These are phyloP conservation scores for Gleditsia sinensis DNA, from an alignment of 306 rosid species.

Conservation along the genomic window DNA sequence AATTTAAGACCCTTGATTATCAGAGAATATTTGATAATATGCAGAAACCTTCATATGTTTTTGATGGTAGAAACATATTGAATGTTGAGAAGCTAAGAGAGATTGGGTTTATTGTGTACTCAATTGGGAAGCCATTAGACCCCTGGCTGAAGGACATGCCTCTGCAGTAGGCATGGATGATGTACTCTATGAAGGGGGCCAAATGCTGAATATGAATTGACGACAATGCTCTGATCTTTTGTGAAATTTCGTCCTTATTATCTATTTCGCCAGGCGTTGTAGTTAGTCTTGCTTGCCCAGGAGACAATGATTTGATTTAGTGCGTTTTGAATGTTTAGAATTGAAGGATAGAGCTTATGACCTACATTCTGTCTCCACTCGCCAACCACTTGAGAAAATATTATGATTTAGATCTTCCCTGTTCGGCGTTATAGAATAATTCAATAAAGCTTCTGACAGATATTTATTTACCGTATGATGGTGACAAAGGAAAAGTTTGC, in stretches of 20 bases:
- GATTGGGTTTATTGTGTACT: slow-evolving; percentile 75
- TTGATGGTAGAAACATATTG: slow-evolving; percentile 76
- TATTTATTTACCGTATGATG: not conserved
- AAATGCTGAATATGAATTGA: slow-evolving; percentile 3
- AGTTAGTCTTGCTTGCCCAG: not conserved
- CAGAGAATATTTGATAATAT: slow-evolving; percentile 59
- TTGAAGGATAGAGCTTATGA: no score
- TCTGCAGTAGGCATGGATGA: slow-evolving; percentile 38
- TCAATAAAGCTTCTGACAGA: not conserved
- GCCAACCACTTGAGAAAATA: no score
- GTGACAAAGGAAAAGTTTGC: not conserved
- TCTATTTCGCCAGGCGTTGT: not conserved
- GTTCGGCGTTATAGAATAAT: not conserved
- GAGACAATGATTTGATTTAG: not conserved
- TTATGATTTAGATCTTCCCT: not conserved
- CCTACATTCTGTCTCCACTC: no score
- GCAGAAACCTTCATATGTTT: slow-evolving; percentile 86
- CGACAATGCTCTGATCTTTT: not conserved
- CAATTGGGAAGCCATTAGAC: slow-evolving; percentile 78
- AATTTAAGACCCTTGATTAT: slow-evolving; percentile 73
- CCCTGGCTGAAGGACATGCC: slow-evolving; percentile 65
- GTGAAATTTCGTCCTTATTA: not conserved
- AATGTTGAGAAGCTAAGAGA: slow-evolving; percentile 63
- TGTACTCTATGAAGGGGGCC: not conserved
- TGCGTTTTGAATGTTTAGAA: no score